Evolutionary conservation across 169 alveolate species (phyloP).

Genomic region (Babesia ovata): DNA sequence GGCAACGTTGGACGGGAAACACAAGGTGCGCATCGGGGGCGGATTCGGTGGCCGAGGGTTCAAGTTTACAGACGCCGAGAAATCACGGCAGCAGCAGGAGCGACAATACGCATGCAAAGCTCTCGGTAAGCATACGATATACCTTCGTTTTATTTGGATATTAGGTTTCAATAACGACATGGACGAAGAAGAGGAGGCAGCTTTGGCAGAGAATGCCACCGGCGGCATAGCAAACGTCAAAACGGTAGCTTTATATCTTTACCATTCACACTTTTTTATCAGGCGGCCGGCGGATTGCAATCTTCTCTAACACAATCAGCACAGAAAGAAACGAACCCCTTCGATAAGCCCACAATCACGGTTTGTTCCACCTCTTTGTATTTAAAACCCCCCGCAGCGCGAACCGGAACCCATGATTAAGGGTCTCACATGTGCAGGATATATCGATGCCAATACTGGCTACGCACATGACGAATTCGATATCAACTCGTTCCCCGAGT

Average conservation of each 20-base stretch:
- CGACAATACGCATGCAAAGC: conserved; percentile 85
- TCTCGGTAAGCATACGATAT: conserved; percentile 62
- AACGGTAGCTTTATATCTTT: conserved; percentile 4
- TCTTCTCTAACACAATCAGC: background rate
- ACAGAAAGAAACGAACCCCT: conserved; percentile 30
- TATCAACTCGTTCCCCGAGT: conserved; percentile 89
- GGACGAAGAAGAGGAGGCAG: conserved; percentile 49
- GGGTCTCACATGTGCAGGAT: conserved; percentile 70
- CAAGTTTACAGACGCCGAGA: conserved; percentile 90
- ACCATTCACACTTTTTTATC: background rate
- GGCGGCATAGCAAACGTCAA: background rate
- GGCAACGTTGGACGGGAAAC: conserved; percentile 84
- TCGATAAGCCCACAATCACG: conserved; percentile 28
- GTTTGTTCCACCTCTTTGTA: conserved; percentile 1
- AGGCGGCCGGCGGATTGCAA: background rate
- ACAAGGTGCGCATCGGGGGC: conserved; percentile 81
- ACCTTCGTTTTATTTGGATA: background rate
- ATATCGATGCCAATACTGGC: conserved; percentile 71
- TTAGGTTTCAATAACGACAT: conserved; percentile 43
- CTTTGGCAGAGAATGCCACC: conserved; percentile 21
- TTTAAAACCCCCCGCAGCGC: background rate
- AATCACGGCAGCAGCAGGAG: conserved; percentile 85
- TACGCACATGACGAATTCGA: conserved; percentile 87
- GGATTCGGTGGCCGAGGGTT: conserved; percentile 96
- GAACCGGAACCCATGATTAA: conserved; percentile 67